Conservation (phyloP, 2,329 filamentous ascomycete species). For the Cadophora sp. region DNA sequence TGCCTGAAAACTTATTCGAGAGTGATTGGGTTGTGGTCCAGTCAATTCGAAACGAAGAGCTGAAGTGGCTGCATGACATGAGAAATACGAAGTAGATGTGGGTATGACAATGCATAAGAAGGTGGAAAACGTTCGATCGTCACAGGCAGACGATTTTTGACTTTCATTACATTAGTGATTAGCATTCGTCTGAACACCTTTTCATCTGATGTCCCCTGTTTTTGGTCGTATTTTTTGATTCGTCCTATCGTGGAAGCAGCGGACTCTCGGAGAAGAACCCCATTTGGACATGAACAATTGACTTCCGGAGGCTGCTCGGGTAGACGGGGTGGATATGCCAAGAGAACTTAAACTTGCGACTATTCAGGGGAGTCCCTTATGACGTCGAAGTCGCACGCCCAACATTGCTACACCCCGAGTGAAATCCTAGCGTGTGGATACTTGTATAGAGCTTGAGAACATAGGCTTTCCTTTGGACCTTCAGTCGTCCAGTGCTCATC, state of each 20-base stretch:
- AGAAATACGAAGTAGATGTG: too few relatives aligned
- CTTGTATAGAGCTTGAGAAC: not conserved
- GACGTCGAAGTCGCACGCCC: not conserved
- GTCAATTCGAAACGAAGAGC: not conserved
- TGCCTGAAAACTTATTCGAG: not conserved
- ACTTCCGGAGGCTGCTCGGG: not conserved
- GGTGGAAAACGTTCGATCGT: too few relatives aligned
- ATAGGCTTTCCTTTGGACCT: too few relatives aligned
- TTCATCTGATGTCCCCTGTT: not conserved
- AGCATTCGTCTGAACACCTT: not conserved
- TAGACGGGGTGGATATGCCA: not conserved
- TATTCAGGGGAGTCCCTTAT: constrained; percentile 2
- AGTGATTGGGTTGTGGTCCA: not conserved
- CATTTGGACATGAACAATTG: not conserved
- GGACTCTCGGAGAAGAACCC: not conserved
- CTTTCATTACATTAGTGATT: too few relatives aligned
- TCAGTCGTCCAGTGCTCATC: too few relatives aligned
- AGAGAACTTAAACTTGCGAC: not conserved
- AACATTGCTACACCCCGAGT: not conserved
- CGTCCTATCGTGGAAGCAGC: not conserved
- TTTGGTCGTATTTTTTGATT: not conserved
- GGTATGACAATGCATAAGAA: too few relatives aligned
- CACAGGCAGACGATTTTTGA: too few relatives aligned
- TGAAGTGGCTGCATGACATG: not conserved
- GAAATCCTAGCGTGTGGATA: too few relatives aligned